These are phyloP conservation scores for Aspergillus awamori DNA, from an alignment of 2,329 filamentous ascomycete species.

Conservation along the genomic window DNA sequence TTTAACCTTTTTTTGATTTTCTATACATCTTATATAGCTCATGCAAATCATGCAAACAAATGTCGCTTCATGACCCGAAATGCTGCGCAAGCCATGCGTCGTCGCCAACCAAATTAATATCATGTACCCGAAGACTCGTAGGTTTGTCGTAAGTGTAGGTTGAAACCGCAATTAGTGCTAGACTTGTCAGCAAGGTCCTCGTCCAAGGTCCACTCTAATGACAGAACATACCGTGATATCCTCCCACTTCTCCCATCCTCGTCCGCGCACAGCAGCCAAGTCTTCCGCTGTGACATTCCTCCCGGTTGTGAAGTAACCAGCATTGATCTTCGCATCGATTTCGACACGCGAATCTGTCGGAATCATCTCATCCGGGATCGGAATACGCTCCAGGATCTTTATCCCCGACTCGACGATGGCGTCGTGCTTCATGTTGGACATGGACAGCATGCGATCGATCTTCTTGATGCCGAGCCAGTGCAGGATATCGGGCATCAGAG, in stretches of 20 bases:
- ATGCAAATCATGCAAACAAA: not conserved
- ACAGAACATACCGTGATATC: slow-evolving; percentile 46
- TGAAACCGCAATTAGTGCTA: not conserved
- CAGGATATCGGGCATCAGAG: slow-evolving; percentile 94
- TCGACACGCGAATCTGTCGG: slow-evolving; percentile 95
- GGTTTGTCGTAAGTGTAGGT: not conserved
- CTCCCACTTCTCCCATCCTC: slow-evolving; percentile 78
- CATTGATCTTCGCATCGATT: slow-evolving; percentile 97
- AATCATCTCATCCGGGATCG: slow-evolving; percentile 91
- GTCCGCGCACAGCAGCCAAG: slow-evolving; percentile 79
- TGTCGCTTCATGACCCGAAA: not conserved
- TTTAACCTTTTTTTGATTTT: not conserved
- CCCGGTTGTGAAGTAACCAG: slow-evolving; percentile 83
- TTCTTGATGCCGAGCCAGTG: slow-evolving; percentile 99
- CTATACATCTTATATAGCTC: not conserved
- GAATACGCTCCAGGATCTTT: slow-evolving; percentile 84
- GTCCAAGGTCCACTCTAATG: not conserved
- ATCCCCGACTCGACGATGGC: slow-evolving; percentile 56
- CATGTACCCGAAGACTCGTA: not conserved
- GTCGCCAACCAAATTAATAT: not conserved
- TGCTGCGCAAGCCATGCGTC: not conserved
- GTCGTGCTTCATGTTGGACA: slow-evolving; percentile 75
- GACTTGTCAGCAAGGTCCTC: not conserved
- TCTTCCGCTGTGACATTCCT: slow-evolving; percentile 88
- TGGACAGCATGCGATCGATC: slow-evolving; percentile 97